Evolutionary conservation across 2,329 filamentous ascomycete genomes (phyloP).

Genomic region (Alternaria solani): DNA sequence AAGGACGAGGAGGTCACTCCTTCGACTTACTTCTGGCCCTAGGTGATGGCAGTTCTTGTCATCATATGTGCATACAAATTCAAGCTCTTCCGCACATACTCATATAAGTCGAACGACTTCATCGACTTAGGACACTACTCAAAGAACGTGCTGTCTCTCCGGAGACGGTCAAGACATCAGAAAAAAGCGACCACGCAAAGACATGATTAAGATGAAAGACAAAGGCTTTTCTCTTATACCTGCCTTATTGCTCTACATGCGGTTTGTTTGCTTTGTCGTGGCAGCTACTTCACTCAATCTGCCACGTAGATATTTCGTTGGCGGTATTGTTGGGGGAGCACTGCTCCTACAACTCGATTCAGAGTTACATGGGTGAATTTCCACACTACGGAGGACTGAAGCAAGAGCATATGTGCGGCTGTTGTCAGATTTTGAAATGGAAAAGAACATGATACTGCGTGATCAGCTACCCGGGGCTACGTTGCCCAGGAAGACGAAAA

Average conservation of each 20-base stretch:
- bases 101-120: not conserved
- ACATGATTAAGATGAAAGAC: not conserved
- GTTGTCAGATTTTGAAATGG: not conserved
- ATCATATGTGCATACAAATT: constrained; percentile 4
- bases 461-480: too few species aligned
- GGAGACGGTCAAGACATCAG: not conserved
- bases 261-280: not conserved
- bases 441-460: constrained; percentile 20
- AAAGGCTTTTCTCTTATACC: not conserved
- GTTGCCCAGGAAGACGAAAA: too few species aligned
- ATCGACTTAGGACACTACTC: not conserved
- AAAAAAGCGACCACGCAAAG: not conserved
- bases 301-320: not conserved
- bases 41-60: constrained; percentile 5
- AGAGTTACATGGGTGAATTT: not conserved
- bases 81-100: not conserved
- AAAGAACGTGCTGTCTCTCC: not conserved
- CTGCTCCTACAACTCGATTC: not conserved
- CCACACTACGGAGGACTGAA: not conserved
- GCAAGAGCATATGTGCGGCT: not conserved
- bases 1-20: not conserved
- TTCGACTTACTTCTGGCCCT: not conserved
- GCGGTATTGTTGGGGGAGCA: not conserved
- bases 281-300: not conserved
- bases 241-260: not conserved